phyloP scores from a whole-genome alignment of 1,284 basidiomycete genomes.

The Tylopilus orsonianus region DNA sequence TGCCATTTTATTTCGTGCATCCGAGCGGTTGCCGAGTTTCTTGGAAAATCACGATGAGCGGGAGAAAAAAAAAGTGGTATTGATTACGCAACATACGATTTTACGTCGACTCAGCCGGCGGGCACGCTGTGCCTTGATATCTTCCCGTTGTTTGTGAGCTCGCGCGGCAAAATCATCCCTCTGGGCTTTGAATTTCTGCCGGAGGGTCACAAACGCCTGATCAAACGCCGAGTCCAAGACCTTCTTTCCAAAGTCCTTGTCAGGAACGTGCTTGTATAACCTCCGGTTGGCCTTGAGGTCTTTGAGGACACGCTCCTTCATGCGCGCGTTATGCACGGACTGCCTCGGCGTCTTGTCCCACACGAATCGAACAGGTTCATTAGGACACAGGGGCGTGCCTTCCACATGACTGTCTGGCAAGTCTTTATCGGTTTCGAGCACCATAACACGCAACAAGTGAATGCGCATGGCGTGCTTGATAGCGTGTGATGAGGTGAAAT shows the following conservation, averaged over 20 bases:
- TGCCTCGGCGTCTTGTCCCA: constrained; percentile 75
- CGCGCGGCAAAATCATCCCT: constrained; percentile 45
- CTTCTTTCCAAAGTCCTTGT: constrained; percentile 64
- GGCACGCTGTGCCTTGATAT: constrained; percentile 56
- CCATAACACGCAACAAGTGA: constrained; percentile 60
- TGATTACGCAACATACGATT: constrained; percentile 41
- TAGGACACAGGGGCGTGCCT: constrained; percentile 40
- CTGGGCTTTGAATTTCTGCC: constrained; percentile 65
- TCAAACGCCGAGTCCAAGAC: constrained; percentile 64
- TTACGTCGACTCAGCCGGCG: constrained; percentile 61
- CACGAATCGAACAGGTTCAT: constrained; percentile 65
- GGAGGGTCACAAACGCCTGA: constrained; percentile 64
- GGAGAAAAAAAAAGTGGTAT: neutral
- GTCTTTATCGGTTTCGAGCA: constrained; percentile 50
- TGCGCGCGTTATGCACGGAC: constrained; percentile 65
- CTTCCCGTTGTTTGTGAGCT: constrained; percentile 51
- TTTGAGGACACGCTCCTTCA: constrained; percentile 61
- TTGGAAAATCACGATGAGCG: constrained; percentile 27
- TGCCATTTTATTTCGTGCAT: constrained; percentile 50
- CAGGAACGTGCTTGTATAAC: constrained; percentile 60
- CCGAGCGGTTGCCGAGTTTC: constrained; percentile 66
- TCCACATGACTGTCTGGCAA: constrained; percentile 63
- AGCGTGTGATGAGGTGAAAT: constrained; percentile 10
- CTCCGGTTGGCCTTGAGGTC: constrained; percentile 56
- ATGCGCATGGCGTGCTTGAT: constrained; percentile 65